Evolutionary conservation across 2,329 filamentous ascomycete species (phyloP).

Genomic region (Hypoxylon sp.): DNA sequence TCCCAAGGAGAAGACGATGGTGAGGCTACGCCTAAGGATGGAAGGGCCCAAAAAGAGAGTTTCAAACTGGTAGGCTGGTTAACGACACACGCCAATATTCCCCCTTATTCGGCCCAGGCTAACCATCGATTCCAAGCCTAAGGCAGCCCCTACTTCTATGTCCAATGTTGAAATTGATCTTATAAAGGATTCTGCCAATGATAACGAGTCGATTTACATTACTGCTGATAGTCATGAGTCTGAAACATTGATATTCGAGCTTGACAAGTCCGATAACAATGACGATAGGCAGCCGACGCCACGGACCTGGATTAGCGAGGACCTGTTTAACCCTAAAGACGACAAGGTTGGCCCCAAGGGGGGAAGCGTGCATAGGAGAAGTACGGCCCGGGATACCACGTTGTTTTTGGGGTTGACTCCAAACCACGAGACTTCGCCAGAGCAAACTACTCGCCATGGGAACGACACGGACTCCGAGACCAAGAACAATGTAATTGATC

Average conservation of each 20-base stretch:
- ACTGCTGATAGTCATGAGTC: background rate
- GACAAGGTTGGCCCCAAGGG: background rate
- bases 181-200: background rate
- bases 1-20: background rate
- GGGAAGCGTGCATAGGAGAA: background rate
- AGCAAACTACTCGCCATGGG: background rate
- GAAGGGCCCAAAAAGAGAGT: background rate
- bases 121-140: background rate
- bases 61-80: conserved; percentile 2
- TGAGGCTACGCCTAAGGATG: background rate
- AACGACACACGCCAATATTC: background rate
- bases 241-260: background rate
- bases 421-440: background rate
- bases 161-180: background rate
- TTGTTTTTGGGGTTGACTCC: background rate
- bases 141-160: background rate
- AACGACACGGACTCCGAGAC: background rate
- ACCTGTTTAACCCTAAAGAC: background rate
- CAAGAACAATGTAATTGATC: conserved; percentile 1
- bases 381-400: background rate
- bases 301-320: background rate
- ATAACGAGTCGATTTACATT: background rate
- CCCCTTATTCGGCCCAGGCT: background rate
- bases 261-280: background rate
- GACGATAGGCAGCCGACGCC: background rate